These are phyloP conservation scores for Boletus pseudo-olivaceus DNA, from an alignment of 768 basidiomycete species.

Conservation along the genomic window DNA sequence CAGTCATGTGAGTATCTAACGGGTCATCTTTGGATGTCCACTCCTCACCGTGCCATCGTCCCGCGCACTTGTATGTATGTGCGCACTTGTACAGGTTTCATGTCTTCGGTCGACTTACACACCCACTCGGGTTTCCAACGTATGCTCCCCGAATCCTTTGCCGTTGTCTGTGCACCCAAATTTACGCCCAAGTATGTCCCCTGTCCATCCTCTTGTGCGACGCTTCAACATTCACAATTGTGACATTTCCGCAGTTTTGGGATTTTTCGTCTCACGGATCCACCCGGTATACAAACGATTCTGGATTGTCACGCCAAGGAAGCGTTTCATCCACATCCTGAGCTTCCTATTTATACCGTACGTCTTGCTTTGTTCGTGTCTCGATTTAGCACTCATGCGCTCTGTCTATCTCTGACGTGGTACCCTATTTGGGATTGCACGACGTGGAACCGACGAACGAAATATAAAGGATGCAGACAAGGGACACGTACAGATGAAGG, in stretches of 20 bases:
- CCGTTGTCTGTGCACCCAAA: conserved; percentile 86
- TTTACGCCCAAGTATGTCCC: conserved; percentile 64
- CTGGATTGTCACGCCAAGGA: conserved; percentile 64
- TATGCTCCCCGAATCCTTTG: conserved; percentile 90
- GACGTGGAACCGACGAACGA: neutral
- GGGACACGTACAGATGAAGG: conserved; percentile 78
- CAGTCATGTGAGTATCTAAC: conserved; percentile 62
- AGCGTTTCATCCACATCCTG: conserved; percentile 84
- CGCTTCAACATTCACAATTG: neutral
- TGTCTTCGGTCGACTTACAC: conserved; percentile 92
- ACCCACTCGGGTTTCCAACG: conserved; percentile 87
- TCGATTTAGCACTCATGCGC: neutral
- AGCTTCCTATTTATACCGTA: conserved; percentile 83
- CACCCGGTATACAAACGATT: conserved; percentile 74
- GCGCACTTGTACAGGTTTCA: conserved; percentile 60
- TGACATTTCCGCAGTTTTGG: conserved; percentile 52
- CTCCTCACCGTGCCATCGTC: neutral
- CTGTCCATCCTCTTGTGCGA: neutral
- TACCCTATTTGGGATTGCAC: neutral
- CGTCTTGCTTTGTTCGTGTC: conserved; percentile 24
- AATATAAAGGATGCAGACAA: conserved; percentile 70
- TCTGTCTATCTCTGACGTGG: neutral
- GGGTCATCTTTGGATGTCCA: neutral
- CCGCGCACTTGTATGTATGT: no score
- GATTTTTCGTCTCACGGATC: conserved; percentile 87